A percentile compares a stretch with the other conserved stretches of the same genome.
Evolutionary conservation across 208 protist genomes (phyloP).

Genomic region (Crithidia expoeki): DNA sequence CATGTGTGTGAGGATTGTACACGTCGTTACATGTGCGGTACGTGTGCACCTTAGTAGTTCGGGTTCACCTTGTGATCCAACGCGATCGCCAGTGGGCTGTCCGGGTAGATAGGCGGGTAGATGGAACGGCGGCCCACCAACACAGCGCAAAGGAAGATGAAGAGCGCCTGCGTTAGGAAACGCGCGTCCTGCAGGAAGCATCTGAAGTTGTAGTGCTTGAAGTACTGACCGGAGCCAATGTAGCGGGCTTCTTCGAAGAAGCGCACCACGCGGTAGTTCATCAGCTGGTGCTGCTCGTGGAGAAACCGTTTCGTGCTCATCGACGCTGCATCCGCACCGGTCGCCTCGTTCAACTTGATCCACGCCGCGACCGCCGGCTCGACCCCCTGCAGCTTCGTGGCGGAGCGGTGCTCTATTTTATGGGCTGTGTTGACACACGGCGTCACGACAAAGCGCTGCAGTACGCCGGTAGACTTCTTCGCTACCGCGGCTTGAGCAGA

Average conservation of each 20-base stretch:
- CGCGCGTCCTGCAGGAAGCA: slow-evolving; percentile 68
- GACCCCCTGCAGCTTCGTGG: slow-evolving; percentile 43
- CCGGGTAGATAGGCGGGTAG: slow-evolving; percentile 78
- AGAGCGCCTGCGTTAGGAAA: slow-evolving; percentile 66
- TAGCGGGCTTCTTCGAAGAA: slow-evolving; percentile 78
- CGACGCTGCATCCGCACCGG: slow-evolving; percentile 73
- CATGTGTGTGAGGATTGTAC: neutral
- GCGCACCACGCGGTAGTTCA: slow-evolving; percentile 83
- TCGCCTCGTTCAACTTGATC: slow-evolving; percentile 56
- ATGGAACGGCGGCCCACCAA: slow-evolving; percentile 71
- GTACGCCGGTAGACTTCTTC: slow-evolving; percentile 27
- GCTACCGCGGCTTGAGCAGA: slow-evolving; percentile 28
- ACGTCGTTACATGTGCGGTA: slow-evolving; percentile 3
- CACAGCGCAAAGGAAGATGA: slow-evolving; percentile 71
- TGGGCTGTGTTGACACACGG: slow-evolving; percentile 61
- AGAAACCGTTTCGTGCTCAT: slow-evolving; percentile 64
- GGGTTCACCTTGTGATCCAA: slow-evolving; percentile 85
- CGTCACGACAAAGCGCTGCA: slow-evolving; percentile 45
- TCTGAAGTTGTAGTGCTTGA: slow-evolving; percentile 59
- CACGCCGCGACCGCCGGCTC: slow-evolving; percentile 44
- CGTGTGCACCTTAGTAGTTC: slow-evolving; percentile 68
- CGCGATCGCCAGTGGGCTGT: slow-evolving; percentile 69
- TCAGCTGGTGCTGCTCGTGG: slow-evolving; percentile 71
- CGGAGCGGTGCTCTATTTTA: slow-evolving; percentile 71
- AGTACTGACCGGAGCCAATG: slow-evolving; percentile 73